A percentile compares a stretch with the other conserved stretches of the same genome.
Conservation (phyloP, 768 basidiomycete genomes). For the Psilocybe sp. region DNA sequence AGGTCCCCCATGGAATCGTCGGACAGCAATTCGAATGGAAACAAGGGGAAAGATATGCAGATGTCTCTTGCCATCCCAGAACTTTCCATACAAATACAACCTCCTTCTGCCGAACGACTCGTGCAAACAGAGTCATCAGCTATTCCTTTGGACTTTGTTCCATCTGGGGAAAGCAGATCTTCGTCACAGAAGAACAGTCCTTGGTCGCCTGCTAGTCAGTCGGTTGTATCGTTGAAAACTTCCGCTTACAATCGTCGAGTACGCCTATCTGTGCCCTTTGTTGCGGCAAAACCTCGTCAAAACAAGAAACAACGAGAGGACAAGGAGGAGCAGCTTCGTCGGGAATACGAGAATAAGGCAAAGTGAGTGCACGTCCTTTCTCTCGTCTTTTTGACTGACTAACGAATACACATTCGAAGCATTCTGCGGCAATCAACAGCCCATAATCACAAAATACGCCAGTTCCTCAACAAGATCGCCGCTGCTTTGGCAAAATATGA, state of each 20-base stretch:
- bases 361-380: slow-evolving; percentile 35
- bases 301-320: slow-evolving; percentile 33
- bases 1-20: slow-evolving; percentile 11
- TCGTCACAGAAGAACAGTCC: slow-evolving; percentile 11
- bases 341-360: slow-evolving; percentile 58
- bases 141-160: slow-evolving; percentile 6
- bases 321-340: slow-evolving; percentile 45
- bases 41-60: slow-evolving; percentile 1
- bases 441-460: slow-evolving; percentile 68
- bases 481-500: slow-evolving; percentile 66
- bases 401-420: slow-evolving; percentile 29
- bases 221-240: slow-evolving; percentile 8
- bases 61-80: slow-evolving; percentile 12
- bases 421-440: slow-evolving; percentile 54
- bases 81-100: slow-evolving; percentile 13
- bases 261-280: not conserved
- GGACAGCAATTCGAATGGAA: slow-evolving; percentile 6
- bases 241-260: slow-evolving; percentile 8
- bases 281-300: slow-evolving; percentile 7
- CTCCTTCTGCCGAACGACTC: slow-evolving; percentile 18
- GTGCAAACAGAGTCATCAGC: not conserved
- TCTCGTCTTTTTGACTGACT: slow-evolving; percentile 2
- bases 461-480: slow-evolving; percentile 65
- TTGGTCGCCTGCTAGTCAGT: slow-evolving; percentile 8
- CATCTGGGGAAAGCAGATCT: slow-evolving; percentile 13